Percentiles rank a stretch among this genome's conserved stretches.
phyloP scores from a whole-genome alignment of 495 filamentous ascomycete species.

The Penicillium macrosclerotiorum region DNA sequence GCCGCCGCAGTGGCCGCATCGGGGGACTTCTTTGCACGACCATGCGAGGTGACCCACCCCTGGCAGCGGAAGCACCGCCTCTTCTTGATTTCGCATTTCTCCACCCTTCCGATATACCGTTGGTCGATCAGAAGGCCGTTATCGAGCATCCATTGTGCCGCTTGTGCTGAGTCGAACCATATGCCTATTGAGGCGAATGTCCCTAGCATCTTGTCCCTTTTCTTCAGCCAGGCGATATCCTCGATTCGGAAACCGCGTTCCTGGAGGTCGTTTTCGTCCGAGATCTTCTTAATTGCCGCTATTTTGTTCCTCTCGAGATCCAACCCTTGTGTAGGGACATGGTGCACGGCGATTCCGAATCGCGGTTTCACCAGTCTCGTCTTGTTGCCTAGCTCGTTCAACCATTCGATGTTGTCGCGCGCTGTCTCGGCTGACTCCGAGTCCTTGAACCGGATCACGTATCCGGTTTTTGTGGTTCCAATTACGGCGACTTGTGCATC shows the following conservation, averaged over 20 bases:
- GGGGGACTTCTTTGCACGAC: conserved; percentile 26
- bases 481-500: conserved; percentile 19
- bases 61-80: conserved; percentile 28
- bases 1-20: conserved; percentile 25
- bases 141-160: conserved; percentile 17
- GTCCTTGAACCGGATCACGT: conserved; percentile 23
- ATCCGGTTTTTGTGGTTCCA: conserved; percentile 19
- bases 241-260: conserved; percentile 21
- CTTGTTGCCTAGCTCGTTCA: conserved; percentile 2
- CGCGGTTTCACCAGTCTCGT: not conserved
- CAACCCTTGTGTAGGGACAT: conserved; percentile 21
- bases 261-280: conserved; percentile 21
- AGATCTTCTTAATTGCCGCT: conserved; percentile 19
- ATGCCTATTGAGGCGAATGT: conserved; percentile 19
- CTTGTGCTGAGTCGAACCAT: conserved; percentile 24
- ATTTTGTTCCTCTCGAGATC: conserved; percentile 8
- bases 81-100: conserved; percentile 16
- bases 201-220: conserved; percentile 17
- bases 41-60: conserved; percentile 27
- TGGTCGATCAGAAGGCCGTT: conserved; percentile 23
- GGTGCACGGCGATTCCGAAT: conserved; percentile 19
- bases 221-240: conserved; percentile 25
- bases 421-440: conserved; percentile 15
- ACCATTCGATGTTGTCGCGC: conserved; percentile 12
- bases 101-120: conserved; percentile 18